A percentile compares a stretch with the other conserved stretches of the same genome.
Conservation (phyloP, 352 stramenopile genomes). For the Phytophthora palmivora region DNA sequence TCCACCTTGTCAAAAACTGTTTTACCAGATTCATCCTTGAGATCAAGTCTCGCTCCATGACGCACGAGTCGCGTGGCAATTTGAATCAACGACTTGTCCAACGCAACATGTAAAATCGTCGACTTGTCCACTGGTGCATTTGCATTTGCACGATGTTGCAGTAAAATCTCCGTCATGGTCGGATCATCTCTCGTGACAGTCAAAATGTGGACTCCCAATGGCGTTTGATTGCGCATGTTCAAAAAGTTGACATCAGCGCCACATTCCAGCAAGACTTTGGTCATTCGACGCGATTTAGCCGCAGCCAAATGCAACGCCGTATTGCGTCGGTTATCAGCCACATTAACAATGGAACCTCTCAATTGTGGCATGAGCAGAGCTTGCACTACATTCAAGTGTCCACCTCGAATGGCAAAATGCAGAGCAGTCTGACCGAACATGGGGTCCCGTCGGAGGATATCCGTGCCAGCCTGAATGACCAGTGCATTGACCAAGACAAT, state of each 20-base stretch:
- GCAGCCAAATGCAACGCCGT: slow-evolving; percentile 67
- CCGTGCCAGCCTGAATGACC: slow-evolving; percentile 72
- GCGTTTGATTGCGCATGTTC: slow-evolving; percentile 77
- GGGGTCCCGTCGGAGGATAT: slow-evolving; percentile 73
- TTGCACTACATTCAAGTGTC: slow-evolving; percentile 70
- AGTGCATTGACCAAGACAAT: slow-evolving; percentile 74
- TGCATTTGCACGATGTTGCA: slow-evolving; percentile 61
- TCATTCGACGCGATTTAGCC: slow-evolving; percentile 71
- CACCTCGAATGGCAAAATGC: slow-evolving; percentile 74
- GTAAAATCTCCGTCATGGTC: slow-evolving; percentile 64
- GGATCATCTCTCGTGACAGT: slow-evolving; percentile 64
- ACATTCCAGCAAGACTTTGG: slow-evolving; percentile 60
- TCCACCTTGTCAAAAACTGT: slow-evolving; percentile 78
- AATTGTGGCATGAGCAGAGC: slow-evolving; percentile 73
- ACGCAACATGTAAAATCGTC: slow-evolving; percentile 65
- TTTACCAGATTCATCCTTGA: slow-evolving; percentile 65
- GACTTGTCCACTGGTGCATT: slow-evolving; percentile 70
- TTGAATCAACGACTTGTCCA: slow-evolving; percentile 63
- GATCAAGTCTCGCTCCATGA: slow-evolving; percentile 57
- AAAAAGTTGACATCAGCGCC: slow-evolving; percentile 68
- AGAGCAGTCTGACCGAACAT: slow-evolving; percentile 71
- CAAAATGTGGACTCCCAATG: slow-evolving; percentile 69
- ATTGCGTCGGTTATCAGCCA: slow-evolving; percentile 71
- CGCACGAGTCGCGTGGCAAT: slow-evolving; percentile 62
- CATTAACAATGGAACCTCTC: slow-evolving; percentile 70